Evolutionary conservation across 2,329 filamentous ascomycete species (phyloP), one percentile per base, ranked within the genome.

Genomic region (Botryotinia convoluta): DNA sequence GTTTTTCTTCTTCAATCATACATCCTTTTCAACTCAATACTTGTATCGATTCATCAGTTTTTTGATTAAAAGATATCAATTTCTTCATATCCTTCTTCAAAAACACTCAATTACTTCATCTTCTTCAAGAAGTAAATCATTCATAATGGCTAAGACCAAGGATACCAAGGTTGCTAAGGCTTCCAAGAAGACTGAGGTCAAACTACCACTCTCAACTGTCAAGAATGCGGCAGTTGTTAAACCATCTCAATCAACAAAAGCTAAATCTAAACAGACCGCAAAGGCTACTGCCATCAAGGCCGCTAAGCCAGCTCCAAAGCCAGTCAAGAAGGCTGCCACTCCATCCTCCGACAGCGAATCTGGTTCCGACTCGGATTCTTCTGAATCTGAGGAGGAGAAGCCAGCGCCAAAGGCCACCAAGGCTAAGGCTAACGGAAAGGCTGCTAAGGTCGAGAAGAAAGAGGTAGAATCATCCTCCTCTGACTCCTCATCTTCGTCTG

Each of bases 161-260:
- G 87, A 90, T 81, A 84, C 85, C 82, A 89, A 89, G 84, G 88
- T 83, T 80, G 81, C 85, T 82, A 89, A 89, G 84, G 88, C 83
- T 80, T 81, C 81, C 77, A 89, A 88, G 84, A 82, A 83, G 77
- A 79, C 86, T 79, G 85, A 86, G 77, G 82, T 84, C 79, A 85
- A 87, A 80, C 81, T 84, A 80, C 81, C 84, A 75, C 80, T 86
- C 78, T 83, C 84, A 79, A 81, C 84, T 78, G 89, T 90, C 83
- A 93, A 93, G 86, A 87, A 86, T 78, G 90, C 86, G 77, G 88
- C 88, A 77, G 86, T 93, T 79, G 88, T 87, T 84, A 94, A 94
- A 86, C 81, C 90, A 71, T 85, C 88, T 75, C 86, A 91, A 82
- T 87, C 87, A 77, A 83, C 89, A 81, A 91, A 90, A 84, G 84